These are phyloP conservation scores for Harringtonia lauricola DNA, from an alignment of 2,329 filamentous ascomycete genomes.

Conservation along the genomic window DNA sequence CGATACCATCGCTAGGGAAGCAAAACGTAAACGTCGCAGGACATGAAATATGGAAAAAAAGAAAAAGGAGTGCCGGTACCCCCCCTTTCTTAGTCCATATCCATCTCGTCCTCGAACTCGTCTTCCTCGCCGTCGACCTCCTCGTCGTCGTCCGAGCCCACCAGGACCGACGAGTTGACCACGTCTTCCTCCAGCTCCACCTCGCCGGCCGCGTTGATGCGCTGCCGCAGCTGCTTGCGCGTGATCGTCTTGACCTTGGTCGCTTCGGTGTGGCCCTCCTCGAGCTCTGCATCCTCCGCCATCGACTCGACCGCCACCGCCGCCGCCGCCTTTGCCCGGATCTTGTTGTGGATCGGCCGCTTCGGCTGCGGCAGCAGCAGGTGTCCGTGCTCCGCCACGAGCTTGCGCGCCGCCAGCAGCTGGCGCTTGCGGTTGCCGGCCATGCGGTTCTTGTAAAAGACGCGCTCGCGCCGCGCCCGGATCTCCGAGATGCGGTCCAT, in stretches of 20 bases:
- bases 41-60: background rate
- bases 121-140: constrained; percentile 20
- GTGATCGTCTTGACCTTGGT: constrained; percentile 12
- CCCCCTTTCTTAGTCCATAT: constrained; percentile 22
- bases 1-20: too few relatives aligned
- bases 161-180: constrained; percentile 12
- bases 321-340: constrained; percentile 20
- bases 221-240: constrained; percentile 25
- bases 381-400: constrained; percentile 88
- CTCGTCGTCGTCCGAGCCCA: constrained; percentile 13
- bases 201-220: constrained; percentile 23
- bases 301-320: constrained; percentile 45
- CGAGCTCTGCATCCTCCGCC: constrained; percentile 20
- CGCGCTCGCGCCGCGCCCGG: constrained; percentile 68
- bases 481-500: constrained; percentile 90
- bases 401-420: constrained; percentile 68
- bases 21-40: background rate
- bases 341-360: constrained; percentile 25
- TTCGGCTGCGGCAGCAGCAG: constrained; percentile 52
- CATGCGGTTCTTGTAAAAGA: constrained; percentile 92
- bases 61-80: background rate
- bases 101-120: constrained; percentile 19
- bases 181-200: constrained; percentile 23
- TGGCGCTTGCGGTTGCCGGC: constrained; percentile 78
- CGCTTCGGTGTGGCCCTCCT: constrained; percentile 16